These are phyloP conservation scores for Meripilus lineatus DNA, from an alignment of 1,284 basidiomycete species.

Conservation along the genomic window DNA sequence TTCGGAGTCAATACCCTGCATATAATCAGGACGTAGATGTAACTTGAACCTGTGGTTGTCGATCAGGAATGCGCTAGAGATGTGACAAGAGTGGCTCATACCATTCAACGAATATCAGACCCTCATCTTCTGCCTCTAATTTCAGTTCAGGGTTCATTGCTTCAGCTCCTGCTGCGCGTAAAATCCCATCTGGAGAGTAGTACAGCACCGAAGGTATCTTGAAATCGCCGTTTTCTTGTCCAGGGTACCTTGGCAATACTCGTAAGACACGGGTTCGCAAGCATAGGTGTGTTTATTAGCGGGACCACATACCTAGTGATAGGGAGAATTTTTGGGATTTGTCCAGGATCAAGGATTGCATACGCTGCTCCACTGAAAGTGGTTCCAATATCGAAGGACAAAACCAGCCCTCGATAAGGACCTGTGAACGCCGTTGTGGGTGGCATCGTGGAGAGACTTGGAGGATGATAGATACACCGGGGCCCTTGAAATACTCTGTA, in stretches of 20 bases:
- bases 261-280: neutral
- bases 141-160: conserved; percentile 38
- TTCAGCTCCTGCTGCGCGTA: conserved; percentile 49
- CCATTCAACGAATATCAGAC: conserved; percentile 48
- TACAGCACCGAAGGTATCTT: conserved; percentile 56
- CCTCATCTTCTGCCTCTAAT: conserved; percentile 40
- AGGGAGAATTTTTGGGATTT: conserved; percentile 35
- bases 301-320: conserved; percentile 59
- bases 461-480: neutral
- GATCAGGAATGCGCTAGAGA: neutral
- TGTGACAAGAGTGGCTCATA: conserved; percentile 17
- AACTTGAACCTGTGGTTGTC: conserved; percentile 48
- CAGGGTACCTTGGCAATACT: conserved; percentile 34
- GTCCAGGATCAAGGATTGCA: conserved; percentile 17
- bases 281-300: neutral
- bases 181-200: conserved; percentile 41
- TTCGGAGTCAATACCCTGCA: conserved; percentile 22
- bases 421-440: conserved; percentile 5
- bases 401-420: conserved; percentile 10
- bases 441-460: neutral
- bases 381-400: conserved; percentile 17
- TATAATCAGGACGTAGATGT: conserved; percentile 39
- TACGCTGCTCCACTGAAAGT: conserved; percentile 18
- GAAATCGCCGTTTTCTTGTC: conserved; percentile 38
- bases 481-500: neutral